Conservation (phyloP, 331 rosid genomes). For the Quercus lobata region DNA sequence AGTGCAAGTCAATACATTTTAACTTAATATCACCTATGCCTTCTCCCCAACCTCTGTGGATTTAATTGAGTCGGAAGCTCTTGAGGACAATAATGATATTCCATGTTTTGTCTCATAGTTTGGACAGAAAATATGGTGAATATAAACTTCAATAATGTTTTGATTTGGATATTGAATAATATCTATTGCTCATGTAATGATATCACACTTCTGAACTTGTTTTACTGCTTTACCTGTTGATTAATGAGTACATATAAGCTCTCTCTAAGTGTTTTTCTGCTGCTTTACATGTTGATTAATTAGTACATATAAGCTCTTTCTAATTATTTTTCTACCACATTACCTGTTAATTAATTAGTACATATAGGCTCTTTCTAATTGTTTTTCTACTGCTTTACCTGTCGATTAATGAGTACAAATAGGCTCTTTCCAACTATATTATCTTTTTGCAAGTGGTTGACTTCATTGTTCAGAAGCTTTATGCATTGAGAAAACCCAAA, state of each 20-base stretch:
- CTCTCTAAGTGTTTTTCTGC: background rate
- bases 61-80: background rate
- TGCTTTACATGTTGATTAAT: too few relatives aligned
- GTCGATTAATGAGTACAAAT: background rate
- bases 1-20: background rate
- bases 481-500: slow-evolving; percentile 93
- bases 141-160: background rate
- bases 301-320: too few relatives aligned
- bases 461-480: slow-evolving; percentile 92
- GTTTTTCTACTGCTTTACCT: too few relatives aligned
- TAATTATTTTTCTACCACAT: too few relatives aligned
- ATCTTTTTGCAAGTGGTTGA: slow-evolving; percentile 71
- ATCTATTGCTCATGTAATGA: background rate
- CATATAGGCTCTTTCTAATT: too few relatives aligned
- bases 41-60: background rate
- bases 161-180: background rate
- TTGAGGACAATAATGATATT: background rate
- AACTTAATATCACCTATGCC: background rate
- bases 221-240: background rate
- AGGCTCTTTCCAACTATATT: slow-evolving; percentile 5
- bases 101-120: background rate
- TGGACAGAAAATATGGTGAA: background rate
- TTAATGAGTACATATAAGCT: background rate
- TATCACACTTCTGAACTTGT: background rate
- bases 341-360: too few relatives aligned